These are phyloP conservation scores for Sphaerosporella brunnea DNA, from an alignment of 495 filamentous ascomycete genomes.

Conservation along the genomic window DNA sequence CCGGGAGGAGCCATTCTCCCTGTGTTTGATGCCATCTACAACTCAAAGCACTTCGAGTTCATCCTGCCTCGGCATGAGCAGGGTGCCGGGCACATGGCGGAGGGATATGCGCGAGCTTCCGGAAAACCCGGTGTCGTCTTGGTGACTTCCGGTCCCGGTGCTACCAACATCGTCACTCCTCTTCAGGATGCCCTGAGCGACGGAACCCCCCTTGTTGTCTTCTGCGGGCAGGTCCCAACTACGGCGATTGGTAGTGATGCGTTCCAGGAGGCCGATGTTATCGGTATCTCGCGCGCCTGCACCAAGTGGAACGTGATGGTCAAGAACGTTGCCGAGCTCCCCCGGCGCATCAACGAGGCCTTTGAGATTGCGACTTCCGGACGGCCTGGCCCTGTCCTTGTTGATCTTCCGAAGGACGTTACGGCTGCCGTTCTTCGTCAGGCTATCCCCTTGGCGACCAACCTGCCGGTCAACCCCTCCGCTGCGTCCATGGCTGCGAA, in stretches of 20 bases:
- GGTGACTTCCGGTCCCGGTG: constrained; percentile 62
- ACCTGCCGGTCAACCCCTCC: constrained; percentile 48
- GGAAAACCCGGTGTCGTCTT: constrained; percentile 62
- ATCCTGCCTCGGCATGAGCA: constrained; percentile 65
- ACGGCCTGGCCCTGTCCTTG: constrained; percentile 59
- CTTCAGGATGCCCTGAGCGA: constrained; percentile 66
- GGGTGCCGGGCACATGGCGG: constrained; percentile 66
- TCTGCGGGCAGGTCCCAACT: constrained; percentile 59
- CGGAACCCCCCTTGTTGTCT: constrained; percentile 63
- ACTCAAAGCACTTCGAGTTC: constrained; percentile 63
- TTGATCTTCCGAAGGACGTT: constrained; percentile 65
- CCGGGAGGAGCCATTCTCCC: constrained; percentile 68
- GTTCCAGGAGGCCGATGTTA: constrained; percentile 63
- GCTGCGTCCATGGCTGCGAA: constrained; percentile 50
- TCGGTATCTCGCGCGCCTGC: constrained; percentile 59
- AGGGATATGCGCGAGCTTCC: constrained; percentile 58
- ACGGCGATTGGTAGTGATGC: constrained; percentile 59
- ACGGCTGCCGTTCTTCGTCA: constrained; percentile 46
- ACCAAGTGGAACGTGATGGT: constrained; percentile 82
- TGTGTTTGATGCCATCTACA: constrained; percentile 69
- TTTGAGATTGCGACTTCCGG: constrained; percentile 68
- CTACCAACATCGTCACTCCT: constrained; percentile 62
- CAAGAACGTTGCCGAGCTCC: constrained; percentile 58
- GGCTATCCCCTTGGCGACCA: constrained; percentile 49
- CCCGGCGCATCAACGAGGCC: constrained; percentile 65